These are phyloP conservation scores for Ascochyta clinopodiicola DNA, from an alignment of 2,329 filamentous ascomycete genomes.

Conservation along the genomic window DNA sequence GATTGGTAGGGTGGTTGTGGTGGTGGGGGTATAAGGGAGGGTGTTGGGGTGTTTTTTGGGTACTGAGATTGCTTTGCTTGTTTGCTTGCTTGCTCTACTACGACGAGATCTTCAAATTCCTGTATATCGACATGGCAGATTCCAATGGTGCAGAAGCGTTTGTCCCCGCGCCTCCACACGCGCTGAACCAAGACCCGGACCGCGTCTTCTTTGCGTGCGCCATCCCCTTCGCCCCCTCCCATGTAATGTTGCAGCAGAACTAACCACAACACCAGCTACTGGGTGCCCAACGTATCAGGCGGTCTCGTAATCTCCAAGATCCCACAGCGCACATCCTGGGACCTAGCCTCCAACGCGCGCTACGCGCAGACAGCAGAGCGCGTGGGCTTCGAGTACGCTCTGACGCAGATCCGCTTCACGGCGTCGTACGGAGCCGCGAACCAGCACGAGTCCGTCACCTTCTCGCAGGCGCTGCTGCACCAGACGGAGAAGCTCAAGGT, in stretches of 20 bases:
- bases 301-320: slow-evolving; percentile 62
- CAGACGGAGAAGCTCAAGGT: slow-evolving; percentile 58
- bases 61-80: too few relatives aligned
- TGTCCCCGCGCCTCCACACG: slow-evolving; percentile 38
- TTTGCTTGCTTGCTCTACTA: background rate
- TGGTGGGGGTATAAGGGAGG: too few relatives aligned
- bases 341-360: slow-evolving; percentile 56
- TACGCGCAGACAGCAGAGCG: slow-evolving; percentile 59
- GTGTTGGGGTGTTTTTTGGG: too few relatives aligned
- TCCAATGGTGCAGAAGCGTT: slow-evolving; percentile 9
- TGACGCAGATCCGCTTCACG: slow-evolving; percentile 62
- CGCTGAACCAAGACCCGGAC: slow-evolving; percentile 52
- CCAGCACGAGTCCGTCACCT: slow-evolving; percentile 61
- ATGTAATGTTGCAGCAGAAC: background rate
- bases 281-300: slow-evolving; percentile 62
- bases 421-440: slow-evolving; percentile 57
- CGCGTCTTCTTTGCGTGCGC: slow-evolving; percentile 54
- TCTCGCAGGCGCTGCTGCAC: slow-evolving; percentile 58
- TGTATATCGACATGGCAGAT: slow-evolving; percentile 1
- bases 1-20: too few relatives aligned
- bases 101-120: background rate
- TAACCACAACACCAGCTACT: slow-evolving; percentile 49
- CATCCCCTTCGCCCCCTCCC: background rate
- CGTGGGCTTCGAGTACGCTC: slow-evolving; percentile 59
- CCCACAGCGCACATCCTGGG: slow-evolving; percentile 58